Evolutionary conservation across 768 basidiomycete genomes (phyloP).

Genomic region (Auricularia auricula-judae): DNA sequence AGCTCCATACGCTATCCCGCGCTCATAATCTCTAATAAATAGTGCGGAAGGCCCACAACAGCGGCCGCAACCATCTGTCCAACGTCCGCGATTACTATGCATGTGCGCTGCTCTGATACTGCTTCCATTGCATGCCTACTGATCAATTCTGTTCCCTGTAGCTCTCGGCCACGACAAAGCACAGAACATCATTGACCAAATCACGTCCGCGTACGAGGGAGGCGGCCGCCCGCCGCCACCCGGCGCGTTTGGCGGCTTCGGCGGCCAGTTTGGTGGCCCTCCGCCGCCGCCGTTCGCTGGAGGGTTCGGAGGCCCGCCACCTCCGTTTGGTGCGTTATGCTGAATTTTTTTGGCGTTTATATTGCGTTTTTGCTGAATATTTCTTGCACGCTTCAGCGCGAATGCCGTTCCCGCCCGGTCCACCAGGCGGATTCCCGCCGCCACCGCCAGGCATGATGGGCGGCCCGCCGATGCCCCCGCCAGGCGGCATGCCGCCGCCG

Average conservation of each 20-base stretch:
- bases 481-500: conserved; percentile 37
- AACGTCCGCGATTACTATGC: conserved; percentile 98
- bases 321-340: conserved; percentile 16
- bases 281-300: conserved; percentile 19
- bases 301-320: conserved; percentile 32
- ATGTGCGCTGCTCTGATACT: conserved; percentile 39
- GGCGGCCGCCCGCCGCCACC: conserved; percentile 70
- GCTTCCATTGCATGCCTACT: background rate
- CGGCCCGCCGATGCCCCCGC: conserved; percentile 18
- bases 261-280: conserved; percentile 56
- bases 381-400: conserved; percentile 29
- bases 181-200: conserved; percentile 96
- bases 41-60: conserved; percentile 98
- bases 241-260: conserved; percentile 50
- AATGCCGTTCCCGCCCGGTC: conserved; percentile 59
- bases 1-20: background rate
- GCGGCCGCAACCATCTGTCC: conserved; percentile 89
- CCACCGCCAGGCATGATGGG: conserved; percentile 30
- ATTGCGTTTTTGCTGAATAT: conserved; percentile 1
- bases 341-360: conserved; percentile 8
- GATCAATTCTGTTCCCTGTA: conserved; percentile 10
- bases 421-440: conserved; percentile 41
- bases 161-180: conserved; percentile 78
- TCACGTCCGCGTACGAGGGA: conserved; percentile 85
- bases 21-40: conserved; percentile 7